phyloP scores from a whole-genome alignment of 345 rosid species.

The Syzygium grande region DNA sequence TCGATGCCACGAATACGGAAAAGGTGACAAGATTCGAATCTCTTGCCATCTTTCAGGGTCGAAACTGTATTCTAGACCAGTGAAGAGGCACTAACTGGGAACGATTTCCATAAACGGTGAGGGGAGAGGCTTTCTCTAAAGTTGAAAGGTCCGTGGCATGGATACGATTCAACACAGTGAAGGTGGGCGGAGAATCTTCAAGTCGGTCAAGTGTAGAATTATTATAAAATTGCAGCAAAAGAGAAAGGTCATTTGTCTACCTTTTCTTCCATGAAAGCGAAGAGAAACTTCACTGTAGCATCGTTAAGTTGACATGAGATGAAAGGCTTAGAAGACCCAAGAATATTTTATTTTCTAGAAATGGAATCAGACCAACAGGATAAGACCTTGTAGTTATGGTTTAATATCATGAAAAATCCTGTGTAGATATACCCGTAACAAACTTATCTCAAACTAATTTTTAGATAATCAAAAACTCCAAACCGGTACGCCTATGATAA shows the following conservation, averaged over 20 bases:
- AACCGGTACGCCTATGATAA: no score
- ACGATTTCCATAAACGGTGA: background rate
- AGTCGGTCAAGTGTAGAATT: background rate
- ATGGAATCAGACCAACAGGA: no score
- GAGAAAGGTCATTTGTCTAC: background rate
- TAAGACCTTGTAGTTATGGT: no score
- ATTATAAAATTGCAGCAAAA: background rate
- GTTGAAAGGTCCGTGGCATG: background rate
- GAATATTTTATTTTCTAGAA: background rate
- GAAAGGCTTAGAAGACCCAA: background rate
- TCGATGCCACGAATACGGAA: background rate
- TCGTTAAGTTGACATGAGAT: background rate
- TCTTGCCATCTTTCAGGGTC: background rate
- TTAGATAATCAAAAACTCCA: no score
- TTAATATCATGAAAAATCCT: no score
- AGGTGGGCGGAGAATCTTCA: background rate
- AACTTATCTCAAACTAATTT: no score
- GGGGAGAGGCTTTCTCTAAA: background rate
- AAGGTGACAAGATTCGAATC: background rate
- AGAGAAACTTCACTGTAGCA: background rate
- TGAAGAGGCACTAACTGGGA: background rate
- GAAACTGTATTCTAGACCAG: background rate
- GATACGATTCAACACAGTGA: fast-evolving
- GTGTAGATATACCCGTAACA: no score
- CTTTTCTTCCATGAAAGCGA: background rate